Evolutionary conservation across 225 moss, liverwort and hornwort species (phyloP).

Genomic region (Polytrichum commune): DNA sequence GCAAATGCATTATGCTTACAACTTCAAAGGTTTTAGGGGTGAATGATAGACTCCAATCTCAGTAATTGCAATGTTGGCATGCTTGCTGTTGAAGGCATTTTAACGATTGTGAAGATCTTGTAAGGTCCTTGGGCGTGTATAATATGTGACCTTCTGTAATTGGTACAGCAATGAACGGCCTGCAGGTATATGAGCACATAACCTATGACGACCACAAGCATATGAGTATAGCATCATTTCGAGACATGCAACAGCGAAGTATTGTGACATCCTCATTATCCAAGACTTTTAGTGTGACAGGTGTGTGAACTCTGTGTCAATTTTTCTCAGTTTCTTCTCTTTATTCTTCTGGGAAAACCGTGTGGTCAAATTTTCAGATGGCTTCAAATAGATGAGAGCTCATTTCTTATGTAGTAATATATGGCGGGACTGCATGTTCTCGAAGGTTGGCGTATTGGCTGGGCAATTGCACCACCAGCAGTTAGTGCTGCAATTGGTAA

Average conservation of each 20-base stretch:
- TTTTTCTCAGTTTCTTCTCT: not conserved
- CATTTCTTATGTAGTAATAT: too few relatives aligned
- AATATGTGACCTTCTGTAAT: too few relatives aligned
- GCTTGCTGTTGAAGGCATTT: too few relatives aligned
- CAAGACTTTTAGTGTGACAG: constrained; percentile 93
- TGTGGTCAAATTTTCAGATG: too few relatives aligned
- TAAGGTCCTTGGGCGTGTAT: too few relatives aligned
- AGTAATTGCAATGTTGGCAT: too few relatives aligned
- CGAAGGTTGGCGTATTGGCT: constrained; percentile 89
- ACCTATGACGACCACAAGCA: constrained; percentile 57
- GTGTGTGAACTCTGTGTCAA: constrained; percentile 12
- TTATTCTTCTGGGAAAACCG: too few relatives aligned
- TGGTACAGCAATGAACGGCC: too few relatives aligned
- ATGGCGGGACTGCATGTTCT: not conserved
- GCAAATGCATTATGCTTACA: not conserved
- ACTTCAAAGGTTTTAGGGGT: not conserved
- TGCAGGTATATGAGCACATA: constrained; percentile 91
- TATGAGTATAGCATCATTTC: constrained; percentile 70
- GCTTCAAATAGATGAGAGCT: too few relatives aligned
- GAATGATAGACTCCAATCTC: too few relatives aligned
- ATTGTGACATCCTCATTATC: constrained; percentile 93
- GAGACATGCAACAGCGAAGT: constrained; percentile 82
- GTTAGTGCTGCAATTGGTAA: constrained; percentile 66
- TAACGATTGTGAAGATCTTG: too few relatives aligned
- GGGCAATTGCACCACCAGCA: constrained; percentile 77